Base-by-base conservation (phyloP, 306 rosid genomes). In the Macrotyloma uniflorum region DNA sequence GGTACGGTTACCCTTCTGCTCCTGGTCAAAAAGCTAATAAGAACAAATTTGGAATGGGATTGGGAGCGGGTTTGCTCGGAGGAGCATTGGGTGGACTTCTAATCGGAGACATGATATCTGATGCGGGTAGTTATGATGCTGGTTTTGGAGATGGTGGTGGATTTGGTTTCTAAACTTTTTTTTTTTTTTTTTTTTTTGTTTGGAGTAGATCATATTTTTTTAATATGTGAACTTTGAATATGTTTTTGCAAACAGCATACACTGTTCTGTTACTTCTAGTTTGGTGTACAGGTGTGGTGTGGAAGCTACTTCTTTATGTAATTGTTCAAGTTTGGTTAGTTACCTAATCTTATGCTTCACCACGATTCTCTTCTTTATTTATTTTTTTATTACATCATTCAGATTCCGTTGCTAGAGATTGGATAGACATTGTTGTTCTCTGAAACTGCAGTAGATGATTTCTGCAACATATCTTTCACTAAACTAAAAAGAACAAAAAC, bases 21-120 rank as follows among this genome's bases (percentile, higher is more conserved):
- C 57, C 18, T 0, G 71, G 23, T 54, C 90, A 86, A 77, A 81
- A 38, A 54, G 67, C 75, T 43, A 70, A 23, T 65, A 80, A 81
- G 78, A 86, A 62, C 53, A 85, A 87, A 18, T 33, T 86, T 40
- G 92, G 93, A 30, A 83, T 90, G 89, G 95, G 92, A 8, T 26
- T 91, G 73, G 93, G 97, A 32, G 96, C 91, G 23, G 98, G 97
- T 4, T 76, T 93, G 86, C 35, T 84, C 4, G 98, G 93, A 0
- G 98, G 98, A 23, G 64, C 83, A n/a, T 30, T 91, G 9, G 97
- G 98, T 43, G 93, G 98, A 62, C 36, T 90, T 54, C 24, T 93
- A 67, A 87, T 93, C 8, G 97, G 97, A 26, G 91, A 91, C 33
- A 51, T 91, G 84, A 81, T 85, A 5, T 89, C 91, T 40, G 92